Percentiles rank a stretch among this genome's conserved stretches.
Evolutionary conservation across 345 rosid species (phyloP).

Genomic region (Eucalyptus viminalis): DNA sequence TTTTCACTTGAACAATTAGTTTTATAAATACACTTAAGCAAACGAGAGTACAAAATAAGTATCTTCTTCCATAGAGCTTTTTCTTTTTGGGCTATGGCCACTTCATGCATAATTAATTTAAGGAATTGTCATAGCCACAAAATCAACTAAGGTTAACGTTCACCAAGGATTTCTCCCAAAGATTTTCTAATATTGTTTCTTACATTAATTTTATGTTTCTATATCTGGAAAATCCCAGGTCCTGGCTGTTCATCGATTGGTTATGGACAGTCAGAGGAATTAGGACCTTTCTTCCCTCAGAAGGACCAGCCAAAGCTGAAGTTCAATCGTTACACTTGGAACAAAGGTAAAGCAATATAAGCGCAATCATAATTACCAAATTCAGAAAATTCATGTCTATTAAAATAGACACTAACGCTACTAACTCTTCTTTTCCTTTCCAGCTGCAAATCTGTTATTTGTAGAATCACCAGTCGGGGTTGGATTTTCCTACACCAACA

Average conservation of each 20-base stretch:
- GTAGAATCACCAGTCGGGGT: conserved; percentile 82
- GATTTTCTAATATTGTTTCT: background rate
- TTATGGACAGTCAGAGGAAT: conserved; percentile 65
- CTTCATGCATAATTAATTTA: background rate
- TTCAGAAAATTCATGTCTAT: conserved; percentile 50
- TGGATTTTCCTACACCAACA: conserved; percentile 72
- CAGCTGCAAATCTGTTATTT: conserved; percentile 68
- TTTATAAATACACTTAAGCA: background rate
- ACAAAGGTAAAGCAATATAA: conserved; percentile 21
- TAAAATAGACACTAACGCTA: conserved; percentile 5
- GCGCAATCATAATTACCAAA: conserved; percentile 24
- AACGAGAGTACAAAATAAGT: background rate
- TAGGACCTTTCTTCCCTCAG: conserved; percentile 73
- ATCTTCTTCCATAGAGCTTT: background rate
- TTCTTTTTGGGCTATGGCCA: background rate
- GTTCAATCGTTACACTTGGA: conserved; percentile 62
- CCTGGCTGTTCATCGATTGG: conserved; percentile 84
- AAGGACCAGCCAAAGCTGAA: conserved; percentile 29
- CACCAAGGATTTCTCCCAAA: background rate
- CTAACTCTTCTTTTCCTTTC: conserved; percentile 1
- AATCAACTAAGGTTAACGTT: background rate
- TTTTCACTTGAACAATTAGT: background rate
- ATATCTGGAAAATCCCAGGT: conserved; percentile 14
- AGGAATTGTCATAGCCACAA: background rate
- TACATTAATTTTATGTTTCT: background rate